These are phyloP conservation scores for Populus euphratica DNA, from an alignment of 345 rosid species.

Conservation along the genomic window DNA sequence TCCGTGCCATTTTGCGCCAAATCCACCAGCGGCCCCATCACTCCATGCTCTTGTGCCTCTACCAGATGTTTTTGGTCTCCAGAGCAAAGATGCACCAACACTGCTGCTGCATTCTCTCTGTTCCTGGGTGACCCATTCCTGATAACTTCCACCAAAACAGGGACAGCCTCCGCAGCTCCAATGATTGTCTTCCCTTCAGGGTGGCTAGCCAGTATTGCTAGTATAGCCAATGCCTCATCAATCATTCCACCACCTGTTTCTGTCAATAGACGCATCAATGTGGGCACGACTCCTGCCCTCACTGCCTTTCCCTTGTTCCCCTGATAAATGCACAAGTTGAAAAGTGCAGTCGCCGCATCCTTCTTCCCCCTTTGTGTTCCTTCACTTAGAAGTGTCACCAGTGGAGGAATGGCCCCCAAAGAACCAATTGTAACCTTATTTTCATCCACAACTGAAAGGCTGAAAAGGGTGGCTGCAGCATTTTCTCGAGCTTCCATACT, in stretches of 20 bases:
- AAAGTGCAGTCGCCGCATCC: conserved; percentile 97
- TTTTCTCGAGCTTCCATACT: conserved; percentile 99
- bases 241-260: conserved; percentile 49
- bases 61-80: conserved; percentile 67
- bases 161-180: conserved; percentile 42
- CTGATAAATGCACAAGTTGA: conserved; percentile 92
- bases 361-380: conserved; percentile 96
- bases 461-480: conserved; percentile 96
- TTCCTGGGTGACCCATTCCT: conserved; percentile 39
- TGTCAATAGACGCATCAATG: conserved; percentile 34
- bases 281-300: conserved; percentile 62
- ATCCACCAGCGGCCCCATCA: conserved; percentile 67
- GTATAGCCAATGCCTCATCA: conserved; percentile 45
- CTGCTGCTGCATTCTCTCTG: conserved; percentile 44
- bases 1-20: conserved; percentile 86
- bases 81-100: conserved; percentile 62
- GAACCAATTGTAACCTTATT: conserved; percentile 85
- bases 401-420: conserved; percentile 84
- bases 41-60: conserved; percentile 77
- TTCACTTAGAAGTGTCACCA: conserved; percentile 73
- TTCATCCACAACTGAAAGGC: conserved; percentile 91
- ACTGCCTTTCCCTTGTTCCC: conserved; percentile 98
- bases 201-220: conserved; percentile 42
- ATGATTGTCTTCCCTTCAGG: conserved; percentile 43
- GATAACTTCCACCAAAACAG: conserved; percentile 37